Conservation (phyloP, 352 stramenopile genomes). For the Blastocystis sp. region DNA sequence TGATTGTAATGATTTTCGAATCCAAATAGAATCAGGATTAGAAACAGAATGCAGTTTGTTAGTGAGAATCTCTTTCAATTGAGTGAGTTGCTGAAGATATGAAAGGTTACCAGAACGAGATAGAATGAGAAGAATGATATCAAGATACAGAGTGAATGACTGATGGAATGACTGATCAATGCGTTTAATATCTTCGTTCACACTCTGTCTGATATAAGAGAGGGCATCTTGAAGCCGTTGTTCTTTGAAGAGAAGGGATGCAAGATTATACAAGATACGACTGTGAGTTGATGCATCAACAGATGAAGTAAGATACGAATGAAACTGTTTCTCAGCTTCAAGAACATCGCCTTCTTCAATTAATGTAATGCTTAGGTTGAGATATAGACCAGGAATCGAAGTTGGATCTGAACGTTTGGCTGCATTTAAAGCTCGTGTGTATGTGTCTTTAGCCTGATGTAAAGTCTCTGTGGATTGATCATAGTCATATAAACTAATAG, state of each 20-base stretch:
- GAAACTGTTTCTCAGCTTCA: neutral
- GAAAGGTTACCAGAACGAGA: too few relatives aligned
- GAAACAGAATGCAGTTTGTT: too few relatives aligned
- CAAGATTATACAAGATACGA: neutral
- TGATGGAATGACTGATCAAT: too few relatives aligned
- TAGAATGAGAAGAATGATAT: too few relatives aligned
- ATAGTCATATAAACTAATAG: conserved; percentile 16
- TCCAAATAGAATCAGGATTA: too few relatives aligned
- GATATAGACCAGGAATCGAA: neutral
- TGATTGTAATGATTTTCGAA: too few relatives aligned
- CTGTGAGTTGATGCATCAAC: neutral
- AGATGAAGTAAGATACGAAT: too few relatives aligned
- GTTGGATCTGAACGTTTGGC: neutral
- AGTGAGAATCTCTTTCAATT: too few relatives aligned
- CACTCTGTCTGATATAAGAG: neutral
- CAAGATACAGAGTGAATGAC: too few relatives aligned
- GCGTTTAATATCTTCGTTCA: neutral
- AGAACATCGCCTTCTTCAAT: neutral
- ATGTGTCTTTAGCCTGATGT: neutral
- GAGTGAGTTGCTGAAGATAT: too few relatives aligned
- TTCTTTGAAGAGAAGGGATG: neutral
- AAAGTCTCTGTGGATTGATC: neutral
- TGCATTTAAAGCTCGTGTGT: neutral
- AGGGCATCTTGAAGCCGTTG: neutral
- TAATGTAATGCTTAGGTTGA: neutral